These are phyloP conservation scores for Hanseniaspora jakobsenii DNA, from an alignment of 805 yeast species.

Conservation along the genomic window DNA sequence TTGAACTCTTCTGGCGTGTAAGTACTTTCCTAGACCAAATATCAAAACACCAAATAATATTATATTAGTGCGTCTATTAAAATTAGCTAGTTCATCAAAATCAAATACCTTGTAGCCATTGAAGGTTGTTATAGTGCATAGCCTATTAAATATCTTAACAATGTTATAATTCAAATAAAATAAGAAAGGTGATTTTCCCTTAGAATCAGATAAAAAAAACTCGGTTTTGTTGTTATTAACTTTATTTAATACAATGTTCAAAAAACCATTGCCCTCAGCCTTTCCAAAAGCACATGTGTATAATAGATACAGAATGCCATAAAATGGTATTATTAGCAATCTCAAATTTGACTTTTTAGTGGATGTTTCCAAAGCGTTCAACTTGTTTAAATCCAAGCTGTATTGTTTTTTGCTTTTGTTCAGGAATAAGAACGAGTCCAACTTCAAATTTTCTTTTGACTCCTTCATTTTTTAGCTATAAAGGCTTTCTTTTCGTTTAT, in stretches of 20 bases:
- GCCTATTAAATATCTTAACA: constrained; percentile 1
- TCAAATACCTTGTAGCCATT: not conserved
- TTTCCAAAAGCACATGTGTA: not conserved
- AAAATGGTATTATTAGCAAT: not conserved
- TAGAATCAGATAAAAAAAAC: constrained; percentile 10
- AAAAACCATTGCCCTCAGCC: not conserved
- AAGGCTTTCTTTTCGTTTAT: too few species aligned
- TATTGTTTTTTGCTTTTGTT: too few species aligned
- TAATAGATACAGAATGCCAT: not conserved
- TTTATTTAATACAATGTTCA: not conserved
- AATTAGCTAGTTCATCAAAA: not conserved
- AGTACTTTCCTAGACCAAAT: constrained; percentile 6
- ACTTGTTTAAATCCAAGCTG: too few species aligned
- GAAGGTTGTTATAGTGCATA: not conserved
- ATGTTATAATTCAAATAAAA: not conserved
- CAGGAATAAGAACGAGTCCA: too few species aligned
- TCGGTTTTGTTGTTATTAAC: not conserved
- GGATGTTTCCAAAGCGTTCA: too few species aligned
- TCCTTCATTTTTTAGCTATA: too few species aligned
- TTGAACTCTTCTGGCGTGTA: not conserved
- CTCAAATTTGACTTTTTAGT: too few species aligned
- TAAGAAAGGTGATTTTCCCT: constrained; percentile 10
- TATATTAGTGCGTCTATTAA: not conserved
- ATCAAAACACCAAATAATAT: constrained; percentile 1
- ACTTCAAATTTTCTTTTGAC: too few species aligned